Evolutionary conservation across 164 flowering plant genomes (phyloP), one percentile per base, ranked within the genome.

Genomic region (Vitis cinerea): DNA sequence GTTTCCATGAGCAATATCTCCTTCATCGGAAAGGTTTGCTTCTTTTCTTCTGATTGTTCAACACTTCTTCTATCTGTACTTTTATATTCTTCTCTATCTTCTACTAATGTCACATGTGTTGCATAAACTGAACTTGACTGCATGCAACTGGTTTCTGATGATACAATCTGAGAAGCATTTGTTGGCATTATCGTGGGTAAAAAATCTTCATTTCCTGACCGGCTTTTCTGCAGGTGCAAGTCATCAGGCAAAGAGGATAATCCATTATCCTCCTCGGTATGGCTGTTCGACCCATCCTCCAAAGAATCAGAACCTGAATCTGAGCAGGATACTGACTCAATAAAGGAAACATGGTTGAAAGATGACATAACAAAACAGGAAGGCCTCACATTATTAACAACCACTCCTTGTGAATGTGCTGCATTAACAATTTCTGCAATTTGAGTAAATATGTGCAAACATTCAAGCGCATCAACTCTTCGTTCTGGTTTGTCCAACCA

Each of bases 301-400:
- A 59, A 53, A 27, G 91, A 85, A 81, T 95, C 96, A 48, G 96
- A 87, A 66, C 88, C 90, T 4, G 97, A 90, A 78, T 95, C 94
- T 14, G 98, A 93, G 81, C 92, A 86, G 8, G 99, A 95, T 4
- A 94, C 94, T 15, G 99, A 96, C 74, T 93, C 97, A 15, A 96
- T 89, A 74, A 96, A 96, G 53, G 97, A 82, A 48, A 96, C 89
- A 51, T 80, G 96, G 71, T 89, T 96, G 79, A 85, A 88, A 16
- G 95, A 88, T 16, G 99, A 91, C 97, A 91, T 93, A 51, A 91
- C 83, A 63, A 96, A 96, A 79, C 98, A 93, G 0, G 99, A 96
- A 15, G 99, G 99, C 69, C 97, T 80, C 48, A 93, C 91, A 82
- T 96, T 96, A 17, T 91, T 89, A 49, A 93, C 89, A 49, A 88